These are phyloP conservation scores for Eutreptiella sp. DNA, from an alignment of 208 protist genomes.

Conservation along the genomic window DNA sequence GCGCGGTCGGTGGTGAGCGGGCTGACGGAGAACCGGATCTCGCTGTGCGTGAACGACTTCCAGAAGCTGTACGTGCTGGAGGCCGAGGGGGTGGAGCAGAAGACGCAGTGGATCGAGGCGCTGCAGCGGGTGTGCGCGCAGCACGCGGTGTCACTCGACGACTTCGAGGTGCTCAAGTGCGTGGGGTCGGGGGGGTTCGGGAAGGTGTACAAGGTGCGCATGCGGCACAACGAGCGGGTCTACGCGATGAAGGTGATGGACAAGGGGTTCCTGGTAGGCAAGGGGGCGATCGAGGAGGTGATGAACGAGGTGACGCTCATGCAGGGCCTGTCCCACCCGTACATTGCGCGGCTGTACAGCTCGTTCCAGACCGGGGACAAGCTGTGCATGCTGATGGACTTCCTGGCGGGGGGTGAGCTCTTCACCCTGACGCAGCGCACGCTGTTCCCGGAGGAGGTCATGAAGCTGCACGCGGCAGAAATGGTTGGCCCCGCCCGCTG, in stretches of 20 bases:
- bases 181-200: conserved; percentile 48
- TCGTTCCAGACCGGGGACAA: conserved; percentile 44
- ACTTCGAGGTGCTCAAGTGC: conserved; percentile 39
- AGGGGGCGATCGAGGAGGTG: too few species aligned
- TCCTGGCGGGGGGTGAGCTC: conserved; percentile 40
- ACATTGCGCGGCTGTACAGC: conserved; percentile 38
- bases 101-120: too few species aligned
- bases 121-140: too few species aligned
- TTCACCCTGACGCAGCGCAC: conserved; percentile 32
- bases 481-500: too few species aligned
- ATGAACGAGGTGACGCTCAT: conserved; percentile 36
- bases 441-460: conserved; percentile 41
- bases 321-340: conserved; percentile 34
- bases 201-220: conserved; percentile 46
- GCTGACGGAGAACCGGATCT: too few species aligned
- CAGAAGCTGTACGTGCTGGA: too few species aligned
- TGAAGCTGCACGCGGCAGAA: conserved; percentile 46
- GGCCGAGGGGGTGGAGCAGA: too few species aligned
- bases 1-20: too few species aligned
- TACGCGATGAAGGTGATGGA: conserved; percentile 61
- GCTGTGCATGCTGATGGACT: conserved; percentile 53
- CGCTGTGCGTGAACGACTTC: too few species aligned
- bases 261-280: too few species aligned
- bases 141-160: conserved; percentile 24
- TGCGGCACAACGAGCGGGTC: conserved; percentile 28